Percentiles rank a stretch among this genome's conserved stretches.
phyloP scores from a whole-genome alignment of 495 filamentous ascomycete species.

The Umbilicaria muhlenbergii region DNA sequence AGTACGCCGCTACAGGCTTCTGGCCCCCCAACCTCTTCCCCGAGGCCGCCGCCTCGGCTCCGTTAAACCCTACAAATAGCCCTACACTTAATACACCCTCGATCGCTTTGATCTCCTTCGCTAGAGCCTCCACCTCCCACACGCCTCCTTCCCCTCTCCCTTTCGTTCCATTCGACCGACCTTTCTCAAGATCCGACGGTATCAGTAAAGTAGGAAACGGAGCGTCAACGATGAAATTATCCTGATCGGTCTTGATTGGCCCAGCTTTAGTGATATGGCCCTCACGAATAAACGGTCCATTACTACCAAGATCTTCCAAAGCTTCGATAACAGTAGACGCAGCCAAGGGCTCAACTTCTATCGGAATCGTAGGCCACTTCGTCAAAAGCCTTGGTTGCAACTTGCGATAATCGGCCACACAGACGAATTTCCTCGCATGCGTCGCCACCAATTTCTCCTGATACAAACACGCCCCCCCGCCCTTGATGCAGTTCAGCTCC shows the following conservation, averaged over 20 bases:
- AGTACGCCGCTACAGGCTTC: constrained; percentile 86
- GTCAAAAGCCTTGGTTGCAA: constrained; percentile 62
- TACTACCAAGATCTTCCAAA: constrained; percentile 53
- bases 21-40: constrained; percentile 55
- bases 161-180: constrained; percentile 15
- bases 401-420: constrained; percentile 88
- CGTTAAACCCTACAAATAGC: constrained; percentile 69
- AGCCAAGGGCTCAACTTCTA: constrained; percentile 81
- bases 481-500: constrained; percentile 92
- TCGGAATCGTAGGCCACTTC: constrained; percentile 69
- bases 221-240: constrained; percentile 85
- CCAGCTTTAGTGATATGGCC: constrained; percentile 57
- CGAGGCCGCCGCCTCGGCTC: constrained; percentile 41
- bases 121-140: constrained; percentile 68
- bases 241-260: constrained; percentile 83
- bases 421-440: constrained; percentile 74
- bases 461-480: constrained; percentile 89
- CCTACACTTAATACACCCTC: constrained; percentile 85
- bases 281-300: constrained; percentile 49
- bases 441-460: constrained; percentile 94
- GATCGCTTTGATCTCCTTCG: constrained; percentile 58
- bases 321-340: constrained; percentile 51
- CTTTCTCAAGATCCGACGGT: constrained; percentile 34
- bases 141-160: constrained; percentile 37
- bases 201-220: constrained; percentile 61